Evolutionary conservation across 768 basidiomycete species (phyloP), one percentile per base, ranked within the genome.

Genomic region (Leccinellum albellum): DNA sequence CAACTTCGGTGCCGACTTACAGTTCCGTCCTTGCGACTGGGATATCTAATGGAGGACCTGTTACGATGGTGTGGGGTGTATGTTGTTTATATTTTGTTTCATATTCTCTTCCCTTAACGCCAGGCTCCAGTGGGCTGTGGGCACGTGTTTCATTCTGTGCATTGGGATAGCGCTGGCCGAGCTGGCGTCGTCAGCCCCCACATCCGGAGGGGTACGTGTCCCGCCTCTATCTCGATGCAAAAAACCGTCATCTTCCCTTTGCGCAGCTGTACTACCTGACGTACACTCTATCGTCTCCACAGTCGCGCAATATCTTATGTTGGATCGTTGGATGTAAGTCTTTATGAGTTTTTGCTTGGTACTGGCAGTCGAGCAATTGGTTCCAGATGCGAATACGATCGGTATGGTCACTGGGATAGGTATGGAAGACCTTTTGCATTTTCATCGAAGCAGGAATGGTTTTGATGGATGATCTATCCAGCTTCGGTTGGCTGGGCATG

Each of bases 311-410:
- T 57, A 66, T 87, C 6, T 75, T 87, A n/a, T 79, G 82, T 20
- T 87, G 85, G 85, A 76, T 86, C 40, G 85, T 86, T 9, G 86
- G 85, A 42, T 86, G 84, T 86, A 59, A 21, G 80, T 71, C 8
- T 1, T 6, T 35, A 8, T 35, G 8, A 4, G 23, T 1, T 46
- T 24, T 21, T 2, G 44, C 12, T 7, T 14, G 20, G 9, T 24
- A 28, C 20, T 37, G 24, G 29, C 29, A 17, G 20, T 40, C 37
- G 33, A 35, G 15, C 29, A 55, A 44, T 13, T 40, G 33, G 15
- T n/a, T 31, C 13, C 40, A 78, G 77, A 79, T 40, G 66, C 78
- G 40, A 84, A 82, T 57, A 83, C 82, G 29, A 76, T 77, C 51
- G 82, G 81, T 1, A 75, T 75, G 1, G 76, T 83, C 31, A 69